These are phyloP conservation scores for Evernia prunastri DNA, from an alignment of 495 filamentous ascomycete genomes.

Conservation along the genomic window DNA sequence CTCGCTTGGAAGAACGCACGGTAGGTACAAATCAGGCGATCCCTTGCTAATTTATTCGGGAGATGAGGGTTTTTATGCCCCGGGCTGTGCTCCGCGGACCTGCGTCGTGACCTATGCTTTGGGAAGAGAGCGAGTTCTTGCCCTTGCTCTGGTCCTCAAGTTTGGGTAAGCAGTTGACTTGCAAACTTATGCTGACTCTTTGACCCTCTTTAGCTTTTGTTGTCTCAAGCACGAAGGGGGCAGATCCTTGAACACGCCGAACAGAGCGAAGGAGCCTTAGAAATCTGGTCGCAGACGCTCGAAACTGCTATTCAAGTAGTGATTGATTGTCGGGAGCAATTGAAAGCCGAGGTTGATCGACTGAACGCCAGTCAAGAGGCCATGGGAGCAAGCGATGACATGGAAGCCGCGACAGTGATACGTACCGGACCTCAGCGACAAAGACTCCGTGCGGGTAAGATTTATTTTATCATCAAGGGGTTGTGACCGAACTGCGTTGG, in stretches of 20 bases:
- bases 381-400: constrained; percentile 35
- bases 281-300: constrained; percentile 58
- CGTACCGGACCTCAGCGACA: constrained; percentile 54
- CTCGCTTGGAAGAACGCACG: constrained; percentile 59
- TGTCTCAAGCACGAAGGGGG: constrained; percentile 56
- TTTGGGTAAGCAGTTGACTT: neutral
- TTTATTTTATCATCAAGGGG: neutral
- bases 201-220: constrained; percentile 35
- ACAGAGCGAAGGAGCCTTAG: constrained; percentile 51
- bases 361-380: constrained; percentile 21
- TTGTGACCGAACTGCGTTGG: neutral
- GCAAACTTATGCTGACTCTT: neutral
- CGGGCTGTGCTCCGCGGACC: neutral
- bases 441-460: constrained; percentile 46
- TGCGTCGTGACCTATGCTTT: neutral
- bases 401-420: constrained; percentile 39
- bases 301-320: constrained; percentile 51
- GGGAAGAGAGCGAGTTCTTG: neutral
- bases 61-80: constrained; percentile 9
- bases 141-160: neutral
- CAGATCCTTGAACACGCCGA: constrained; percentile 67
- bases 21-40: neutral
- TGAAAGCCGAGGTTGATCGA: constrained; percentile 45
- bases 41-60: neutral
- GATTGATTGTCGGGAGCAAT: constrained; percentile 54